Conservation (phyloP, 1,139 yeast species). For the Yamadazyma atlantica region DNA sequence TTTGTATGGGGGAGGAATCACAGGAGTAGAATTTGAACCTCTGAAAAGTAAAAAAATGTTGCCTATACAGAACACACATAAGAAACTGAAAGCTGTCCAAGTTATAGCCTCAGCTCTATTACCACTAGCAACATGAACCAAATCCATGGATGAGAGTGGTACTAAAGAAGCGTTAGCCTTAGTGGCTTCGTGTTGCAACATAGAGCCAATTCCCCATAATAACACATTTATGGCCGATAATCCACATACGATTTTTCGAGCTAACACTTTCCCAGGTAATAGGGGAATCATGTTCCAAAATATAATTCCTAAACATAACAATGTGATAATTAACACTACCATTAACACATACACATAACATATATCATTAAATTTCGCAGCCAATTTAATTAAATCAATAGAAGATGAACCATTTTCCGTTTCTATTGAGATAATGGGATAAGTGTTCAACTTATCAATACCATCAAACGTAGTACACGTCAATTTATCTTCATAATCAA, state of each 20-base stretch:
- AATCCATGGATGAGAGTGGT: constrained; percentile 51
- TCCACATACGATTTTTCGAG: constrained; percentile 32
- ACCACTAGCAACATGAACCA: constrained; percentile 49
- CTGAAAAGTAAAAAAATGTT: constrained; percentile 10
- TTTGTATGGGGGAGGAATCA: constrained; percentile 1
- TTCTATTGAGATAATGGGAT: constrained; percentile 25
- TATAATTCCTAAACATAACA: constrained; percentile 39
- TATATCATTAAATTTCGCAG: constrained; percentile 40
- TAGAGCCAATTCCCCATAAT: constrained; percentile 69
- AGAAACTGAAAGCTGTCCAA: constrained; percentile 60
- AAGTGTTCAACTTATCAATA: constrained; percentile 18
- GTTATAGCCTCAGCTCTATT: constrained; percentile 56
- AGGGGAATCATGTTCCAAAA: constrained; percentile 49
- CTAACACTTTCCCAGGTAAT: constrained; percentile 41
- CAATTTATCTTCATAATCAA: constrained; percentile 24
- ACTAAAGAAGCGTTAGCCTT: constrained; percentile 45
- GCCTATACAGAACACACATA: constrained; percentile 24
- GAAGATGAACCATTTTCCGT: constrained; percentile 6
- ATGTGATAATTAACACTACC: constrained; percentile 44
- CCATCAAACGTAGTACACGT: constrained; percentile 35
- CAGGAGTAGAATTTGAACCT: too few relatives aligned
- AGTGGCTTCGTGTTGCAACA: constrained; percentile 65
- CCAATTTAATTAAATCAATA: constrained; percentile 41
- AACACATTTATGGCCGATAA: constrained; percentile 40
- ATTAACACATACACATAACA: constrained; percentile 58